Evolutionary conservation across 2,329 filamentous ascomycete genomes (phyloP), one percentile per base, ranked within the genome.

Genomic region (Drechslerella coelobrocha): DNA sequence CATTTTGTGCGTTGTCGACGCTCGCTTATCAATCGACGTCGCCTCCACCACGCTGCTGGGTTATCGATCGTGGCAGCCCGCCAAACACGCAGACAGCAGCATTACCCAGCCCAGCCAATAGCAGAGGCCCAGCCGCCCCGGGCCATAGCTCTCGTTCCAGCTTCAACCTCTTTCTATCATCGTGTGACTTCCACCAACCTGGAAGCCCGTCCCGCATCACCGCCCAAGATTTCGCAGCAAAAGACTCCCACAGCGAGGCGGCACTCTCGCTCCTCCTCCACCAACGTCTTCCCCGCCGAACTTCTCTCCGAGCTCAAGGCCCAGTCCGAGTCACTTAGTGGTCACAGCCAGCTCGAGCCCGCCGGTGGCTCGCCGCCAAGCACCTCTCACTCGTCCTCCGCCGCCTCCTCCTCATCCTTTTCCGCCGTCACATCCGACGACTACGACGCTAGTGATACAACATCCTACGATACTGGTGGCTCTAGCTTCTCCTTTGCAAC

Each of bases 181-280:
- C 12, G 3, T 17, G 66, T 57, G 66, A 57, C 61, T 71, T 63
- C 59, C 66, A 61, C 56, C 56, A 63, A 19, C 52, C 59, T 63
- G 66, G 66, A 62, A 71, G 66, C 66, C 61, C 59, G 56, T 54
- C 56, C 54, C 31, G 24, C 43, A 41, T 50, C 51, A 63, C 66
- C 66, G 62, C 59, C 66, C 68, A 66, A 72, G 65, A 72, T 72
- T 72, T 72, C 68, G 61, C 61, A 61, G 50, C 68, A 63, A 72
- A 72, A 65, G 29, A 29, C 60, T 45, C 61, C 55, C 61, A 72
- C 54, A 17, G 61, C 68, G 54, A 47, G 68, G 37, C 39, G 68
- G 68, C 68, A 72, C 56, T 72, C 68, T 62, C 68, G 68, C 39
- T 72, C 68, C 26, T 72, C 68, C 24, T 72, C 68, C n/a, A 72